Percentiles rank a stretch among this genome's conserved stretches.
These are phyloP conservation scores for Colletotrichum higginsianum DNA, from an alignment of 2,329 filamentous ascomycete genomes.

Conservation along the genomic window DNA sequence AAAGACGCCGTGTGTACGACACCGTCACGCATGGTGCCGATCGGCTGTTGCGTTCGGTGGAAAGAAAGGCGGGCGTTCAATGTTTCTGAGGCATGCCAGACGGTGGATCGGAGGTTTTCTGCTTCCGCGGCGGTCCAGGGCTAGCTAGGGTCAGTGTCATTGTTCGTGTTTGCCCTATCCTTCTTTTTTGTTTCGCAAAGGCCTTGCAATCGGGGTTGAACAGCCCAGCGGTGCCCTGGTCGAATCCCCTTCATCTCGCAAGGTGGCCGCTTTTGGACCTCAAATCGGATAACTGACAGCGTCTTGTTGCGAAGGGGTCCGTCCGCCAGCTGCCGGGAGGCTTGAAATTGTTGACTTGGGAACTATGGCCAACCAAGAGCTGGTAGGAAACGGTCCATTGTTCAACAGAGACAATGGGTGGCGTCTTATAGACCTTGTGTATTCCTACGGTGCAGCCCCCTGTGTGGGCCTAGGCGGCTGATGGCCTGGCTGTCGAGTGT, in stretches of 20 bases:
- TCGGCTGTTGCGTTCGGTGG: neutral
- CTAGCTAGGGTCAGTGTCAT: neutral
- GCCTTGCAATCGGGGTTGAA: neutral
- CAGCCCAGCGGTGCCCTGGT: conserved; percentile 4
- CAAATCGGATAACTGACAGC: neutral
- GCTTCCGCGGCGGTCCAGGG: conserved; percentile 1
- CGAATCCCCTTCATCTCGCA: conserved; percentile 21
- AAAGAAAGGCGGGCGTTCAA: conserved; percentile 3
- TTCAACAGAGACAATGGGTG: neutral
- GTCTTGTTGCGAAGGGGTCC: neutral
- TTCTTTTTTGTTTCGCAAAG: neutral
- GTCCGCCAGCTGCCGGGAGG: neutral
- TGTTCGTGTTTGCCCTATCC: neutral
- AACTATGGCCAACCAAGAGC: neutral
- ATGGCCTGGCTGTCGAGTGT: neutral
- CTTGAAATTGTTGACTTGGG: neutral
- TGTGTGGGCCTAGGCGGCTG: neutral
- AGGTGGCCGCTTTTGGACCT: neutral
- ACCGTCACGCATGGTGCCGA: neutral
- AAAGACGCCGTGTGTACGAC: neutral
- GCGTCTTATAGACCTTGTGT: neutral
- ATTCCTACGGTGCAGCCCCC: neutral
- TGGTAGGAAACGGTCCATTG: neutral
- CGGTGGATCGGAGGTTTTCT: conserved; percentile 5
- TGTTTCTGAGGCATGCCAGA: conserved; percentile 18